Evolutionary conservation across 208 protist species (phyloP), one percentile per base, ranked within the genome.

Genomic region (Strigomonas galati): DNA sequence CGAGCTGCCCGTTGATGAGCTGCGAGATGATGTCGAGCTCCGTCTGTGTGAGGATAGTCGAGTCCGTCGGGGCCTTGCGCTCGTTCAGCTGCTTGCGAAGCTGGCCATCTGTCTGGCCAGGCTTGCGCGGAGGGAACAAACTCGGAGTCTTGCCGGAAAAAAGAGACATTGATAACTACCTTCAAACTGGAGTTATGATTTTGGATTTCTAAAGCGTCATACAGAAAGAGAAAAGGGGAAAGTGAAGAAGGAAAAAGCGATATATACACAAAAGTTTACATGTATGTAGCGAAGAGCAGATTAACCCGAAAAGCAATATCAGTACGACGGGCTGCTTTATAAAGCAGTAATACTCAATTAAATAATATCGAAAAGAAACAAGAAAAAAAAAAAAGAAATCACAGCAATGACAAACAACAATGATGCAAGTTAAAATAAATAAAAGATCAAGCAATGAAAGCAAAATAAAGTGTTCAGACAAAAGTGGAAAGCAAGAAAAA

Each of bases 21-120:
- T 59, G 74, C 24, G 77, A 80, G 40, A 95, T 88, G 40, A 93
- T 88, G 62, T 82, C 74, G 30, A 95, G 84, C 69, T 95, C 86
- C 2, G 86, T 93, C 37, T 81, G 77, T 17, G 89, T 95, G 43
- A 95, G 62, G 62, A 95, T 93, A 30, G 85, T 80, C 7, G 84
- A 81, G 61, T 92, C 85, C 28, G 78, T 76, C 2, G 86, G 84
- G 4, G 89, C 89, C 2, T 78, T 79, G 49, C 86, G 86, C 10
- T 71, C 76, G 66, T 82, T 91, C 12, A 95, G 79, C 62, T 93
- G 73, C 62, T 86, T 90, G 37, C 86, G 84, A 30, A 95, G 74
- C 28, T 82, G 84, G 6, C 86, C 87, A 65, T 95, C 89, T 0
- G 82, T 84, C 62, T 80, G 74, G 7, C 89, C 86, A 5, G 62